phyloP scores from a whole-genome alignment of 1,284 basidiomycete species.

The Nidula niveotomentosa region DNA sequence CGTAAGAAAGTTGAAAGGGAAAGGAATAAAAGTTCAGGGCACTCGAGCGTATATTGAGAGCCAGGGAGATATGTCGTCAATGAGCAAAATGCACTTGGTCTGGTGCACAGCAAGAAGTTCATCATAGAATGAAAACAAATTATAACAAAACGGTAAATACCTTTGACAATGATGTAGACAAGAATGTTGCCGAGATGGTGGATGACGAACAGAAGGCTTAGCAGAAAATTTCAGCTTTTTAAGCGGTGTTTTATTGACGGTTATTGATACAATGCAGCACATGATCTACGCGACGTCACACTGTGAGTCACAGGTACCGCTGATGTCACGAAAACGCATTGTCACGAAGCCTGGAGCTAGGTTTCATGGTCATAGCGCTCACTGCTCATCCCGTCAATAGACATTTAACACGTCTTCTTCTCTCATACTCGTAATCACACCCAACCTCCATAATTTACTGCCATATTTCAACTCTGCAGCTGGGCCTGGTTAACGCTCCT shows the following conservation, averaged over 20 bases:
- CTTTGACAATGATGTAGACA: background rate
- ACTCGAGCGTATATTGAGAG: slow-evolving; percentile 45
- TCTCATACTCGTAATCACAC: background rate
- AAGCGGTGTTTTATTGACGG: too few species aligned
- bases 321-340: too few species aligned
- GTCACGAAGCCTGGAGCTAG: too few species aligned
- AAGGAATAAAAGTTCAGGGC: slow-evolving; percentile 35
- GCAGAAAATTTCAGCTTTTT: too few species aligned
- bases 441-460: background rate
- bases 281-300: too few species aligned
- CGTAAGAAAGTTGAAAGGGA: background rate
- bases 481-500: slow-evolving; percentile 13
- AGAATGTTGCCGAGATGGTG: background rate
- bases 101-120: slow-evolving; percentile 53
- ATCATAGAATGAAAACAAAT: slow-evolving; percentile 24
- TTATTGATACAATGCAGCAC: too few species aligned
- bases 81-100: slow-evolving; percentile 41
- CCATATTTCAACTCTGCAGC: background rate
- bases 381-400: too few species aligned
- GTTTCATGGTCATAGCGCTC: too few species aligned
- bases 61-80: slow-evolving; percentile 43
- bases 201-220: background rate
- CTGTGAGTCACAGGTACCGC: too few species aligned
- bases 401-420: too few species aligned
- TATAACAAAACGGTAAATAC: background rate